Evolutionary conservation across 768 basidiomycete genomes (phyloP).

Genomic region (Calvatia gigantea): DNA sequence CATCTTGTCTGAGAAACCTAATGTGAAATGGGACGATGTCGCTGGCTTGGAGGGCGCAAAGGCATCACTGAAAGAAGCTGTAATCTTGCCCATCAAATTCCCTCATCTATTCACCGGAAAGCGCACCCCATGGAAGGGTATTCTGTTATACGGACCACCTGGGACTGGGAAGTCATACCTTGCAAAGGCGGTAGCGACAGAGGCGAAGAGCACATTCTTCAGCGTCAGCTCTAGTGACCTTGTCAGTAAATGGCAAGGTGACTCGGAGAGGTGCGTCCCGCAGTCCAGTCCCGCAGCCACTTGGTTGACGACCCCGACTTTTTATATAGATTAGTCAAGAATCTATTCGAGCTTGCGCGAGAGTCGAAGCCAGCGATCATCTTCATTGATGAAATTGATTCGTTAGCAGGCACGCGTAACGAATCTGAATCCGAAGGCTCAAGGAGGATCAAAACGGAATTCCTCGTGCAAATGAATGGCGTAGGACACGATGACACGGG

Average conservation of each 20-base stretch:
- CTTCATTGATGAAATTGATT: slow-evolving; percentile 99
- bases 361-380: slow-evolving; percentile 97
- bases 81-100: slow-evolving; percentile 99
- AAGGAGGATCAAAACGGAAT: slow-evolving; percentile 97
- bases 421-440: slow-evolving; percentile 98
- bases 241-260: slow-evolving; percentile 99
- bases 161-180: slow-evolving; percentile 97
- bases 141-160: slow-evolving; percentile 94
- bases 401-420: slow-evolving; percentile 88
- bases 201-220: slow-evolving; percentile 99
- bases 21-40: slow-evolving; percentile 98
- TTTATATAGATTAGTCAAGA: slow-evolving; percentile 77
- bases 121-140: slow-evolving; percentile 95
- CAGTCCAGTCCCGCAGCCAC: background rate
- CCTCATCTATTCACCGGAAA: slow-evolving; percentile 98
- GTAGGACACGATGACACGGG: slow-evolving; percentile 98
- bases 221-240: slow-evolving; percentile 93
- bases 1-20: slow-evolving; percentile 90
- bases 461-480: slow-evolving; percentile 97
- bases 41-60: slow-evolving; percentile 95
- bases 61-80: slow-evolving; percentile 94
- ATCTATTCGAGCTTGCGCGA: slow-evolving; percentile 93
- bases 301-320: slow-evolving; percentile 1
- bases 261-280: slow-evolving; percentile 83
- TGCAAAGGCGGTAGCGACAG: slow-evolving; percentile 98